These are phyloP conservation scores for Batkoa obscura DNA, from an alignment of 371 early-diverging fungal genomes.

Conservation along the genomic window DNA sequence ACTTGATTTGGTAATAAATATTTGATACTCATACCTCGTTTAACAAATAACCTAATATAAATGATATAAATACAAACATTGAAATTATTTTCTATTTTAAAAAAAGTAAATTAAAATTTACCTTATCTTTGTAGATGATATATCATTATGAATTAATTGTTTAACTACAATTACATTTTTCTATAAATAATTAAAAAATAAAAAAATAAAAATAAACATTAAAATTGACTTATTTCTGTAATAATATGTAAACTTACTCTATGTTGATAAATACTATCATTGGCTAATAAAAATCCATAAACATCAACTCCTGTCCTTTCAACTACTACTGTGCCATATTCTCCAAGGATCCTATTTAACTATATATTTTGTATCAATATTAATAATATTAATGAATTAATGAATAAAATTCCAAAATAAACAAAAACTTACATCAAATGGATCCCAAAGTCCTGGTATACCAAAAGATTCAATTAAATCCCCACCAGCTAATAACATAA, in stretches of 20 bases:
- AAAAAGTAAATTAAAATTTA: constrained; percentile 11
- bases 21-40: constrained; percentile 84
- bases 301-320: constrained; percentile 92
- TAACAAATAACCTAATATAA: constrained; percentile 65
- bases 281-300: constrained; percentile 67
- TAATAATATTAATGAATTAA: neutral
- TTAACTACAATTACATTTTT: constrained; percentile 83
- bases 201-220: neutral
- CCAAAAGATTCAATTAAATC: constrained; percentile 93
- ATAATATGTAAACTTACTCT: constrained; percentile 24
- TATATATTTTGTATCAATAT: too few species aligned
- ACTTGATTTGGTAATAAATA: constrained; percentile 86
- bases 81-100: neutral
- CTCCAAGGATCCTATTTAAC: constrained; percentile 81
- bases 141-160: constrained; percentile 91
- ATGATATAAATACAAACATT: too few species aligned
- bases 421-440: constrained; percentile 60
- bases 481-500: constrained; percentile 90
- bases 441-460: constrained; percentile 77
- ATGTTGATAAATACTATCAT: constrained; percentile 79
- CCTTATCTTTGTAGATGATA: constrained; percentile 85
- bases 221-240: too few species aligned
- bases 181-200: constrained; percentile 13
- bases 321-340: constrained; percentile 85
- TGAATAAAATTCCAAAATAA: too few species aligned